Percentiles rank a stretch among this genome's conserved stretches.
phyloP scores from a whole-genome alignment of 202 grass and related monocot genomes.

The Sporobolus alterniflorus region DNA sequence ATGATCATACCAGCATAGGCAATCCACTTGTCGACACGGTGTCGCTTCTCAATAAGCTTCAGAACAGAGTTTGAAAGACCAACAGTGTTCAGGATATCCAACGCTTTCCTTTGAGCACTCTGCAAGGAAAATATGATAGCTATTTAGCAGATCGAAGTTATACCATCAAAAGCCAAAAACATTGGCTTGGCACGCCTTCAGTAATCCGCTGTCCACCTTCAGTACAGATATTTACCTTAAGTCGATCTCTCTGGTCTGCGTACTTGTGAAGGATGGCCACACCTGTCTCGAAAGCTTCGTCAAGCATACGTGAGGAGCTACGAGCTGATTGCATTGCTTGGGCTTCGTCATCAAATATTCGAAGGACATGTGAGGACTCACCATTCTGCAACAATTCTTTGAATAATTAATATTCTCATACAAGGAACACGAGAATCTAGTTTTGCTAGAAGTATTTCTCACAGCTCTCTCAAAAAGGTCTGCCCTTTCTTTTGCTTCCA shows the following conservation, averaged over 20 bases:
- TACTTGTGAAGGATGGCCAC: slow-evolving; percentile 94
- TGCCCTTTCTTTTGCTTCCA: slow-evolving; percentile 87
- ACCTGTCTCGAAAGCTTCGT: slow-evolving; percentile 84
- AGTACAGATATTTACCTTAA: slow-evolving; percentile 64
- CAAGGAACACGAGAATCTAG: not conserved
- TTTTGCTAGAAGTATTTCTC: slow-evolving; percentile 36
- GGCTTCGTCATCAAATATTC: slow-evolving; percentile 92
- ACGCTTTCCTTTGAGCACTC: slow-evolving; percentile 98
- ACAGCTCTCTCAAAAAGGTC: slow-evolving; percentile 87
- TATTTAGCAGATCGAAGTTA: slow-evolving; percentile 25
- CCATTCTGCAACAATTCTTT: slow-evolving; percentile 70
- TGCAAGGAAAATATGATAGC: slow-evolving; percentile 37
- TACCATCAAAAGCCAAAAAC: not conserved
- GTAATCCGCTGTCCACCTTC: not conserved
- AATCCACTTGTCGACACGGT: slow-evolving; percentile 89
- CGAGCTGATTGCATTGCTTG: slow-evolving; percentile 92
- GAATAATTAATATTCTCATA: not conserved
- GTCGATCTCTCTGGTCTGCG: slow-evolving; percentile 81
- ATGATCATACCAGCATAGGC: slow-evolving; percentile 86
- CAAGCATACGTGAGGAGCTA: slow-evolving; percentile 77
- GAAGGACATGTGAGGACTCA: slow-evolving; percentile 85
- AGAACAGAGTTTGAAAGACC: slow-evolving; percentile 91
- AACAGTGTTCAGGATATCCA: slow-evolving; percentile 93
- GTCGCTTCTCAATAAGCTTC: slow-evolving; percentile 92
- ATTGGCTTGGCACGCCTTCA: not conserved